Base-by-base conservation (phyloP, 495 filamentous ascomycete species). In the Hapsidospora chrysogenum region DNA sequence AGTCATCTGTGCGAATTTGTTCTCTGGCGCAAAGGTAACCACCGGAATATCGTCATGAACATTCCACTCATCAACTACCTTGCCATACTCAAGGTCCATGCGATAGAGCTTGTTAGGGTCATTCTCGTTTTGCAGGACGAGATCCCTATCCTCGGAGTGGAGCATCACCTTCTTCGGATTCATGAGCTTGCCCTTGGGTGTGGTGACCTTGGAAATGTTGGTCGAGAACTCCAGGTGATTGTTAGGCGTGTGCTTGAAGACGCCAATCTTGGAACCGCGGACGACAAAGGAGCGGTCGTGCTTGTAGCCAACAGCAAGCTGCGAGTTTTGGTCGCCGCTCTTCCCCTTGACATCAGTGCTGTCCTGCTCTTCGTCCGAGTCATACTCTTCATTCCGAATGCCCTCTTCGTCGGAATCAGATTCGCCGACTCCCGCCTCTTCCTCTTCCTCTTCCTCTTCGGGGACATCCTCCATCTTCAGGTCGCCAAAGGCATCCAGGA, bases 11-110 rank as follows among this genome's bases (percentile, higher is more conserved):
- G 89, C 72, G 47, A 94, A 97, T 74, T 97, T 97, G 74, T 73
- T 92, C 49, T 93, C 87, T 3, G 92, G 89, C 3, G 77, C 83
- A 56, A 96, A 92, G 4, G 76, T 84, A 14, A 78, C 73, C 34
- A 97, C 84, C 1, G 79, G 72, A 38, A 97, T 95, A 57, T 97
- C 84, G 37, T 97, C 86, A 47, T 97, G 87, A n/a, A 97, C 70
- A 45, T 92, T 95, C 89, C 89, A 97, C 55, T 97, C 92, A 50
- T 97, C 92, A 2, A 96, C 84, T n/a, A 97, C 81, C 62, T 94
- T 96, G 37, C 89, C 89, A 48, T 89, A 92, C 47, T 96, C 92
- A 40, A 97, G 62, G 61, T 97, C 89, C 89, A 97, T 95, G 17
- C 81, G 82, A 48, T 85, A 97, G n/a, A 97, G 63, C 18, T 76